These are phyloP conservation scores for Pseudogymnoascus sp. DNA, from an alignment of 2,329 filamentous ascomycete species.

Conservation along the genomic window DNA sequence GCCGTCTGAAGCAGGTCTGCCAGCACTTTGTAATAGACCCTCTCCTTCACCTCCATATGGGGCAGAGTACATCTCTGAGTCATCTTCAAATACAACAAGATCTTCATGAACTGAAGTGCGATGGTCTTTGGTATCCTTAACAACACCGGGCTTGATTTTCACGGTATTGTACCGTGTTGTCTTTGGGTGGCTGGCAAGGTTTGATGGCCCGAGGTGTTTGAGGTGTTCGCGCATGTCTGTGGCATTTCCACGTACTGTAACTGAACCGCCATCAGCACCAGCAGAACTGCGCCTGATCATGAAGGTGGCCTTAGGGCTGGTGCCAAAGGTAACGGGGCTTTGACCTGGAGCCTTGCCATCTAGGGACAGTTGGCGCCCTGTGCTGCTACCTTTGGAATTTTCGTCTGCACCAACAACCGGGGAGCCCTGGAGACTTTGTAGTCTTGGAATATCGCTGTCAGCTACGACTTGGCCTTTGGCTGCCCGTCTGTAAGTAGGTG, in stretches of 20 bases:
- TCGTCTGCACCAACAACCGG: constrained; percentile 8
- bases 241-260: constrained; percentile 54
- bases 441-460: constrained; percentile 34
- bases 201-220: constrained; percentile 60
- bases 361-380: constrained; percentile 15
- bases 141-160: constrained; percentile 54
- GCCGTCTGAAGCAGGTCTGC: constrained; percentile 56
- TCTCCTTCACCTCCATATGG: constrained; percentile 45
- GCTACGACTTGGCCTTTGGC: constrained; percentile 45
- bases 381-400: constrained; percentile 29
- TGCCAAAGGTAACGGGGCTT: constrained; percentile 20
- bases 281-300: constrained; percentile 53
- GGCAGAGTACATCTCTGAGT: constrained; percentile 32
- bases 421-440: constrained; percentile 17
- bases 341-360: constrained; percentile 9
- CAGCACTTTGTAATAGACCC: constrained; percentile 46
- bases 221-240: constrained; percentile 58
- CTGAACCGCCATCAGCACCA: constrained; percentile 47
- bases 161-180: constrained; percentile 56
- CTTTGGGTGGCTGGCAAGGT: constrained; percentile 58
- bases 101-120: constrained; percentile 5
- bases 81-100: constrained; percentile 11
- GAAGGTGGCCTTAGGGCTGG: constrained; percentile 43
- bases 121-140: constrained; percentile 14
- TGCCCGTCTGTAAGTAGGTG: constrained; percentile 30